These are phyloP conservation scores for Ogataea methylovora DNA, from an alignment of 805 yeast genomes.

Conservation along the genomic window DNA sequence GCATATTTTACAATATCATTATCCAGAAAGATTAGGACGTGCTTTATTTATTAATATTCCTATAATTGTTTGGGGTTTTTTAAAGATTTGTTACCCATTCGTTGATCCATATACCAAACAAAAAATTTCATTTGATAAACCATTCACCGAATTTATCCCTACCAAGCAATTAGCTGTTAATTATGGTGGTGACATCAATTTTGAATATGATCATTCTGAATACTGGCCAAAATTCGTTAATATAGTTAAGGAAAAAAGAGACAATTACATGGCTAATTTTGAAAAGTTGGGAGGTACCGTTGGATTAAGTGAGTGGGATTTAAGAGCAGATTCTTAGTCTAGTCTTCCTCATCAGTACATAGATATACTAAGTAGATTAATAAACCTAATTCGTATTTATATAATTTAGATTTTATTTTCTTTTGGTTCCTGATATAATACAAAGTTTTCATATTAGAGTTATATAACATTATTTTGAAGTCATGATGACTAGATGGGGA, in stretches of 20 bases:
- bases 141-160: constrained; percentile 79
- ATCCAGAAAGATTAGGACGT: constrained; percentile 92
- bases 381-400: no score
- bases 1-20: constrained; percentile 89
- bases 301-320: constrained; percentile 78
- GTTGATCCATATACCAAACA: constrained; percentile 94
- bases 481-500: no score
- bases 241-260: constrained; percentile 50
- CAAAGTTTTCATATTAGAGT: no score
- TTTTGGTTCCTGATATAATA: no score
- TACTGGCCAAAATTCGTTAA: constrained; percentile 75
- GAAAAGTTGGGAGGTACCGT: constrained; percentile 61
- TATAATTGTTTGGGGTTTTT: constrained; percentile 88
- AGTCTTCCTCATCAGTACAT: not conserved
- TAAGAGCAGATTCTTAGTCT: constrained; percentile 52
- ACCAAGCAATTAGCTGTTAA: constrained; percentile 68
- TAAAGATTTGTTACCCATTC: constrained; percentile 90
- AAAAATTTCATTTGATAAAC: constrained; percentile 86
- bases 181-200: constrained; percentile 82
- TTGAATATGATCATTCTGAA: constrained; percentile 69
- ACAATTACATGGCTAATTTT: constrained; percentile 57
- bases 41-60: constrained; percentile 91
- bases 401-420: no score
- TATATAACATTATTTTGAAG: no score
- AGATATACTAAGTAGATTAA: not conserved